These are phyloP conservation scores for Helminthosporium solani DNA, from an alignment of 2,329 filamentous ascomycete genomes.

Conservation along the genomic window DNA sequence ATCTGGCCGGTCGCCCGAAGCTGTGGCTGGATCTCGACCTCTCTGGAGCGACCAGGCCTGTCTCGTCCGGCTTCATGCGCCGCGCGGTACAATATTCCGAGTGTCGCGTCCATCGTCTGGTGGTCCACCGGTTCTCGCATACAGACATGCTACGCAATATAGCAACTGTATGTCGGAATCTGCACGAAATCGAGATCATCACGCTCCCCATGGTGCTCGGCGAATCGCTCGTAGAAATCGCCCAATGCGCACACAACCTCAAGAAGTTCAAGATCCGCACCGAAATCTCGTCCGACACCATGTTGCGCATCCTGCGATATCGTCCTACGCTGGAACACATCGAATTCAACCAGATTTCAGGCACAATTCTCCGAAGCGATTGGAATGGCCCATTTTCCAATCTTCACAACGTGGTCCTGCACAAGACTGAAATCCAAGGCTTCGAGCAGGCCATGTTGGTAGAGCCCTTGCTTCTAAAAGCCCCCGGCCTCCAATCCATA, in stretches of 20 bases:
- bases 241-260: conserved; percentile 21
- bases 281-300: conserved; percentile 27
- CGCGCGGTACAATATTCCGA: conserved; percentile 45
- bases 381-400: conserved; percentile 30
- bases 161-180: conserved; percentile 37
- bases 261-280: conserved; percentile 28
- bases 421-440: conserved; percentile 3
- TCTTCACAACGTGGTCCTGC: conserved; percentile 25
- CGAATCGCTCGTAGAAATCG: conserved; percentile 34
- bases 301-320: conserved; percentile 29
- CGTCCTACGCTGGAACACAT: conserved; percentile 27
- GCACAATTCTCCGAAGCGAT: not conserved
- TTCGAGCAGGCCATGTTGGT: not conserved
- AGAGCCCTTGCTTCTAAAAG: conserved; percentile 1
- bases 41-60: conserved; percentile 44
- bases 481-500: conserved; percentile 18
- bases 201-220: conserved; percentile 23
- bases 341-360: conserved; percentile 16
- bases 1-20: conserved; percentile 49
- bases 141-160: conserved; percentile 45
- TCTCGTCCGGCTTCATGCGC: conserved; percentile 47
- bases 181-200: conserved; percentile 36
- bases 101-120: conserved; percentile 35
- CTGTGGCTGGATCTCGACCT: conserved; percentile 59
- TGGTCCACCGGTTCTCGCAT: conserved; percentile 41